Conservation (phyloP, 805 yeast genomes). For the Candida ulmi region DNA sequence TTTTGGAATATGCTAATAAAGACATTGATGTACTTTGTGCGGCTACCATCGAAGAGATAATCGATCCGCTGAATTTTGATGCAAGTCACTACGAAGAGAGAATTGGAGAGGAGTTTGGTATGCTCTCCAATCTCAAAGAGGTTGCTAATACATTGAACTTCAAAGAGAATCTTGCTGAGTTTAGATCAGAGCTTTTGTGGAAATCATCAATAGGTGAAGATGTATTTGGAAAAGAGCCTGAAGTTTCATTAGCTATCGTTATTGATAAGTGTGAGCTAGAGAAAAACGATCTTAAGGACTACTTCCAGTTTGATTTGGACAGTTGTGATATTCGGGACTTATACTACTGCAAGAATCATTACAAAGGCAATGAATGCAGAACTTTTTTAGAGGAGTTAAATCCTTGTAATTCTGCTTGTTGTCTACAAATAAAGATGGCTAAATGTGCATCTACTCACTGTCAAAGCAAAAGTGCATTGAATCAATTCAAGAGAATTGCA, state of each 20-base stretch:
- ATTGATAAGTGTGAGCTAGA: slow-evolving; percentile 19
- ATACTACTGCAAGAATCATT: slow-evolving; percentile 19
- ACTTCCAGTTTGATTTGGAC: slow-evolving; percentile 14
- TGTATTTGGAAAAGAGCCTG: not conserved
- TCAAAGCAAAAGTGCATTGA: slow-evolving; percentile 10
- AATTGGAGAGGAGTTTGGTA: no score
- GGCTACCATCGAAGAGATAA: no score
- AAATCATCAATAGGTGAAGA: slow-evolving; percentile 3
- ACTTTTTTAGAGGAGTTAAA: slow-evolving; percentile 8
- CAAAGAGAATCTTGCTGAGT: slow-evolving; percentile 8
- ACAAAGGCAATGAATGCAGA: slow-evolving; percentile 11
- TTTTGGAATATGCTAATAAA: no score
- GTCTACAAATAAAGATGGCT: slow-evolving; percentile 20
- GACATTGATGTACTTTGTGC: no score
- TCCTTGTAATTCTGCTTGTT: slow-evolving; percentile 21
- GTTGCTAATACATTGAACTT: slow-evolving; percentile 12
- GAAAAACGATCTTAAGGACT: slow-evolving; percentile 9
- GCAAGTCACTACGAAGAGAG: no score
- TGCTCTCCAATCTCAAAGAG: slow-evolving; percentile 1
- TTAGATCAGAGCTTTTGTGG: slow-evolving; percentile 13
- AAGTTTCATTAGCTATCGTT: slow-evolving; percentile 7
- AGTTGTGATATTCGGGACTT: slow-evolving; percentile 22
- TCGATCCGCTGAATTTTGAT: no score
- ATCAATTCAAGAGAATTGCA: slow-evolving; percentile 13
- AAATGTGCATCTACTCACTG: slow-evolving; percentile 19